Conservation (phyloP, 768 basidiomycete genomes). For the Sporobolomyces pararoseus region DNA sequence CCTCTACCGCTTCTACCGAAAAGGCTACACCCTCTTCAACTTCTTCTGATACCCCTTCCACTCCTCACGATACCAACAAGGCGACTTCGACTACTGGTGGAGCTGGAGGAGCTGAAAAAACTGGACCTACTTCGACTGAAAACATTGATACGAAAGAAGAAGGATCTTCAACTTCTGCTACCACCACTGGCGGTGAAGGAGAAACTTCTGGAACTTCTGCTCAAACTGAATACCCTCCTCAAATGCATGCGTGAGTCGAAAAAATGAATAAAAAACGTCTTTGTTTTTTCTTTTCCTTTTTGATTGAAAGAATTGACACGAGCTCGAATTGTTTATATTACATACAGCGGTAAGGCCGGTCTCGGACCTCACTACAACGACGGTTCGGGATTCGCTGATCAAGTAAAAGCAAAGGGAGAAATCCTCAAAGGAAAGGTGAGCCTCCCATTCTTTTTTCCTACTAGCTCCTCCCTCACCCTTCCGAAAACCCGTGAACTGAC, state of each 20-base stretch:
- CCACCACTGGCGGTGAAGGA: neutral
- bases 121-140: neutral
- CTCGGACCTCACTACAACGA: conserved; percentile 26
- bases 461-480: neutral
- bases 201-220: conserved; percentile 3
- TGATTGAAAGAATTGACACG: neutral
- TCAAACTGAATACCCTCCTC: conserved; percentile 7
- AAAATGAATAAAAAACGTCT: no score
- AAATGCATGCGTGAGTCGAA: conserved; percentile 13
- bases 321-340: neutral
- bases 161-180: neutral
- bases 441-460: neutral
- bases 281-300: no score
- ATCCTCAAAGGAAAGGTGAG: conserved; percentile 36
- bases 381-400: conserved; percentile 13
- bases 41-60: no score
- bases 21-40: no score
- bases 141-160: no score
- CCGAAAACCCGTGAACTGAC: no score
- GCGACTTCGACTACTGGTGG: neutral
- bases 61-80: no score
- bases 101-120: conserved; percentile 1
- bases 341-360: conserved; percentile 13
- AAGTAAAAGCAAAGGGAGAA: conserved; percentile 23
- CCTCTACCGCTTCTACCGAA: neutral